Percentiles rank a stretch among this genome's conserved stretches.
Conservation (phyloP, 495 filamentous ascomycete species). For the Tetracladium setigerum region DNA sequence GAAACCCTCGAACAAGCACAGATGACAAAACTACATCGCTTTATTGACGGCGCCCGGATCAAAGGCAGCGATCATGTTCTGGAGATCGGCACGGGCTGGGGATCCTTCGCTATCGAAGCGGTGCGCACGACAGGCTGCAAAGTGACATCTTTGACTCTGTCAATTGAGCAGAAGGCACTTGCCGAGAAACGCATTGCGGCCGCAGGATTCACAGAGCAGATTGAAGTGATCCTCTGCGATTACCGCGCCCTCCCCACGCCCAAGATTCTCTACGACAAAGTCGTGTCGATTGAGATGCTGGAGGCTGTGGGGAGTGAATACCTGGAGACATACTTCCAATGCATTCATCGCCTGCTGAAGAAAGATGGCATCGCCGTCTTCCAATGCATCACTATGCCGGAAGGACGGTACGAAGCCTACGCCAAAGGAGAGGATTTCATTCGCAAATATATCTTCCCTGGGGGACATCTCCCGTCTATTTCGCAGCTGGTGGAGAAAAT, state of each 20-base stretch:
- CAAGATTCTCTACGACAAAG: constrained; percentile 52
- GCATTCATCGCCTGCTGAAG: constrained; percentile 53
- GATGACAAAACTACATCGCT: constrained; percentile 51
- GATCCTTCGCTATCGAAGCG: constrained; percentile 56
- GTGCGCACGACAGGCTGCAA: constrained; percentile 51
- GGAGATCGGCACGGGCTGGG: constrained; percentile 67
- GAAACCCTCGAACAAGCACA: constrained; percentile 59
- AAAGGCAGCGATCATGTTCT: constrained; percentile 56
- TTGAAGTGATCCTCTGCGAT: constrained; percentile 53
- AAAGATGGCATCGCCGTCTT: constrained; percentile 60
- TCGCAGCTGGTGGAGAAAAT: constrained; percentile 55
- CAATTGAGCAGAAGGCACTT: constrained; percentile 50
- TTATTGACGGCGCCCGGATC: constrained; percentile 53
- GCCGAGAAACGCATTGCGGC: constrained; percentile 49
- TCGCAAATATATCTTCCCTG: constrained; percentile 66
- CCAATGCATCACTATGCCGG: constrained; percentile 71
- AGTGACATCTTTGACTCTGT: constrained; percentile 55
- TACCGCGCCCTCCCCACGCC: constrained; percentile 50
- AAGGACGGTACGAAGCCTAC: constrained; percentile 41
- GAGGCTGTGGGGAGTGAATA: constrained; percentile 64
- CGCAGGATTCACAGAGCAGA: constrained; percentile 42
- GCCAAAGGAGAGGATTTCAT: constrained; percentile 51
- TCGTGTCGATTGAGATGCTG: constrained; percentile 69
- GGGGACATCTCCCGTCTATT: constrained; percentile 61
- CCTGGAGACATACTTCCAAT: constrained; percentile 52